Percentiles rank a stretch among this genome's conserved stretches.
Evolutionary conservation across 73 alveolate species (phyloP).

Genomic region (Uronychia setigera): DNA sequence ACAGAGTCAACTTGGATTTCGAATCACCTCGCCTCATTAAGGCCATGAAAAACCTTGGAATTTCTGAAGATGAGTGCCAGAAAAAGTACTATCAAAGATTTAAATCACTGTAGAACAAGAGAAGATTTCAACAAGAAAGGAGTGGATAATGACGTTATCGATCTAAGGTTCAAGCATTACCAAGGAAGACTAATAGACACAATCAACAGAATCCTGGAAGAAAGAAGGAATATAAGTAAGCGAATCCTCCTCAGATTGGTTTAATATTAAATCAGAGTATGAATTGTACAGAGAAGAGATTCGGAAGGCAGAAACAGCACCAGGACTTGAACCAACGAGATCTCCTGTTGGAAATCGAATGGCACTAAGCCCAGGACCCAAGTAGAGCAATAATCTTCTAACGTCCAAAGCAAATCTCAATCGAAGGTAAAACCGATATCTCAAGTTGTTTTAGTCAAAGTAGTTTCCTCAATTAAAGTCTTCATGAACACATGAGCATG

Average conservation of each 20-base stretch:
- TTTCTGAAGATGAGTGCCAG: slow-evolving; percentile 14
- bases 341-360: neutral
- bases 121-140: slow-evolving; percentile 29
- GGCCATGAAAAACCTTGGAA: slow-evolving; percentile 20
- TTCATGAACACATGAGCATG: neutral
- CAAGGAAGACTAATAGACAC: slow-evolving; percentile 52
- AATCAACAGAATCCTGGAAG: slow-evolving; percentile 57
- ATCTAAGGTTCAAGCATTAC: slow-evolving; percentile 54
- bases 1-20: slow-evolving; percentile 18
- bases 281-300: neutral
- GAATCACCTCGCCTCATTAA: slow-evolving; percentile 17
- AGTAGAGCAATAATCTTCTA: neutral
- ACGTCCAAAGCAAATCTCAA: too few species aligned
- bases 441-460: neutral
- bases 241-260: neutral
- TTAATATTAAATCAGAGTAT: neutral
- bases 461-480: neutral
- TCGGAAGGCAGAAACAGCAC: neutral
- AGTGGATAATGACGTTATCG: slow-evolving; percentile 41
- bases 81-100: neutral
- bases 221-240: slow-evolving; percentile 49
- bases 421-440: too few species aligned
- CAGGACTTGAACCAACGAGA: neutral
- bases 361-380: neutral
- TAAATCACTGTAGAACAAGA: neutral